Base-by-base conservation (phyloP, 2,329 filamentous ascomycete genomes). In the Pseudocercospora eumusae region DNA sequence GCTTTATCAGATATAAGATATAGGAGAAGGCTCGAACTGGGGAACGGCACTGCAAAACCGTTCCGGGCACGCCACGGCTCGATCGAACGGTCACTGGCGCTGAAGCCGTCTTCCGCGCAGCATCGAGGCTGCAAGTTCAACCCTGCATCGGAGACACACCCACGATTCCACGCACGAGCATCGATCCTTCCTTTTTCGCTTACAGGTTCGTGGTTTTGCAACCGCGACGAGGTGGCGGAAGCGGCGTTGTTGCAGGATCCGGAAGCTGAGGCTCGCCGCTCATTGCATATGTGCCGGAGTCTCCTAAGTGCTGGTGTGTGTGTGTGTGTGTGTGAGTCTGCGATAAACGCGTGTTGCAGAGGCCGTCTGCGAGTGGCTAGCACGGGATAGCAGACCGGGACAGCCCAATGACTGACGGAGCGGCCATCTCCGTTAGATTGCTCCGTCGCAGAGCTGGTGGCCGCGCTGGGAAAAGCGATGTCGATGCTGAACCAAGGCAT, bases 351-450 rank as follows among this genome's bases (percentile, higher is more conserved):
- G 20, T 50, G 47, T 25, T 15, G 20, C 6, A 27, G 23, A 27
- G 47, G 10, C 47, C 25, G 21, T 25, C 8, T 23, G 47, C 47
- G 5, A 52, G 47, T 31, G 47, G 47, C 15, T 10, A 52, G 47
- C 47, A 25, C 47, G 23, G 20, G 20, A 25, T 23, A 47, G 47
- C 47, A 50, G 23, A 27, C 23, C 13, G 47, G 47, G 21, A 23
- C 23, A 50, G 23, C 21, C 47, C 47, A 28, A 50, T 27, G 23
- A 10, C 21, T 23, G 23, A 50, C 20, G 21, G 47, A 52, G 47
- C 47, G 47, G 27, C 23, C 47, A 52, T 52, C 47, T 52, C 47
- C 47, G 47, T 9, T 18, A 52, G 25, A 27, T 28, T 52, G 21
- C 18, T 15, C 11, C 20, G 21, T 28, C 25, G 47, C 47, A 25